Evolutionary conservation across 1,139 yeast genomes (phyloP).

Genomic region (Scheffersomyces illinoinensis): DNA sequence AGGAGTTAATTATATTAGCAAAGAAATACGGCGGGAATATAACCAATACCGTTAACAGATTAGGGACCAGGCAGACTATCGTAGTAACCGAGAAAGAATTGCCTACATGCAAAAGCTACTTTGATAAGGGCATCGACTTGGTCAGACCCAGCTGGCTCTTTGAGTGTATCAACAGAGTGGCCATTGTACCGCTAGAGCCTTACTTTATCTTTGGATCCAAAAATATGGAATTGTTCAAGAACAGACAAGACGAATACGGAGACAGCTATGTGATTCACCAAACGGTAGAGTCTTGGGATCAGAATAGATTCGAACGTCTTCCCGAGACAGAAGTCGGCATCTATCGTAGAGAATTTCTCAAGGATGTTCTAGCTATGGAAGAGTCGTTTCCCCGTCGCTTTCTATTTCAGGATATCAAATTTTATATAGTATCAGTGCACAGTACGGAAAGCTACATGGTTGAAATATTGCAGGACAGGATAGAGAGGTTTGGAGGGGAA

Average conservation of each 20-base stretch:
- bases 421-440: conserved; percentile 19
- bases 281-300: conserved; percentile 1
- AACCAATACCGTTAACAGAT: conserved; percentile 11
- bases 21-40: conserved; percentile 53
- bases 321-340: conserved; percentile 8
- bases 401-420: conserved; percentile 22
- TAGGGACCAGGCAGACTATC: conserved; percentile 6
- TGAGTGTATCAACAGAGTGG: conserved; percentile 53
- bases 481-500: conserved; percentile 35
- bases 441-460: background rate
- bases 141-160: conserved; percentile 71
- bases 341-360: conserved; percentile 7
- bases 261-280: conserved; percentile 48
- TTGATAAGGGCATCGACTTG: conserved; percentile 55
- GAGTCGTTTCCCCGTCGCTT: conserved; percentile 17
- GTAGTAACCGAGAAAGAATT: conserved; percentile 19
- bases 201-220: conserved; percentile 43
- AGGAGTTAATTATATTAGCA: conserved; percentile 39
- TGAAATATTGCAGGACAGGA: conserved; percentile 17
- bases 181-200: conserved; percentile 60
- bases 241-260: conserved; percentile 48
- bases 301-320: conserved; percentile 5
- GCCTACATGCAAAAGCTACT: conserved; percentile 30
- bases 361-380: conserved; percentile 10
- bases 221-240: conserved; percentile 9